These are phyloP conservation scores for Mortierella sp. DNA, from an alignment of 371 early-diverging fungal genomes.

Conservation along the genomic window DNA sequence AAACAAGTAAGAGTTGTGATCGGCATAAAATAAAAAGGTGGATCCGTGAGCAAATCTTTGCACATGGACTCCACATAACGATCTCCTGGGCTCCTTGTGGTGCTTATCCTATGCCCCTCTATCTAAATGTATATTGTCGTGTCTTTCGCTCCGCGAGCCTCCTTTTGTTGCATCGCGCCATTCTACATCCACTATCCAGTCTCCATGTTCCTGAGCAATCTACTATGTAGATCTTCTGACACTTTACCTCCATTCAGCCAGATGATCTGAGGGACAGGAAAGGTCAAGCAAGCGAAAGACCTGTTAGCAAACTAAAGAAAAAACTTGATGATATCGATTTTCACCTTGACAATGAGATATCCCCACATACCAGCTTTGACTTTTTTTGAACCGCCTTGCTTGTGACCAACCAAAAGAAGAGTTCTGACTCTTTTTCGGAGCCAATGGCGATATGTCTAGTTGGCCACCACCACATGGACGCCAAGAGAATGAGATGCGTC, in stretches of 20 bases:
- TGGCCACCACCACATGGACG: too few relatives aligned
- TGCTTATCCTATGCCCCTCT: not conserved
- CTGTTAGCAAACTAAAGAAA: not conserved
- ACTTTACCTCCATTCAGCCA: slow-evolving; percentile 88
- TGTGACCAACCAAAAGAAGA: slow-evolving; percentile 62
- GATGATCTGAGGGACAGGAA: slow-evolving; percentile 64
- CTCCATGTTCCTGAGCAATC: too few relatives aligned
- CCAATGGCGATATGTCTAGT: slow-evolving; percentile 51
- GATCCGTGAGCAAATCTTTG: too few relatives aligned
- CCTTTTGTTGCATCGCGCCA: too few relatives aligned
- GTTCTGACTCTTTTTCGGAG: slow-evolving; percentile 21
- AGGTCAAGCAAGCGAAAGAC: not conserved
- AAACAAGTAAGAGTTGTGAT: not conserved
- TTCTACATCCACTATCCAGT: too few relatives aligned
- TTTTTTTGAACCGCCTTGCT: slow-evolving; percentile 17
- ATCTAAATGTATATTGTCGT: not conserved
- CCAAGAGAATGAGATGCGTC: not conserved
- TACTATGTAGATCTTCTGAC: too few relatives aligned
- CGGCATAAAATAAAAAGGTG: too few relatives aligned
- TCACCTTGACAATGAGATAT: slow-evolving; percentile 1
- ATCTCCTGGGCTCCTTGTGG: too few relatives aligned
- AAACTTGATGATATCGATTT: not conserved
- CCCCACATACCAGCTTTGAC: slow-evolving; percentile 48
- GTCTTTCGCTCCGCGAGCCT: not conserved
- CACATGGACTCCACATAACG: not conserved